Evolutionary conservation across 129 eudicot species (phyloP).

Genomic region (Escallonia rubra): DNA sequence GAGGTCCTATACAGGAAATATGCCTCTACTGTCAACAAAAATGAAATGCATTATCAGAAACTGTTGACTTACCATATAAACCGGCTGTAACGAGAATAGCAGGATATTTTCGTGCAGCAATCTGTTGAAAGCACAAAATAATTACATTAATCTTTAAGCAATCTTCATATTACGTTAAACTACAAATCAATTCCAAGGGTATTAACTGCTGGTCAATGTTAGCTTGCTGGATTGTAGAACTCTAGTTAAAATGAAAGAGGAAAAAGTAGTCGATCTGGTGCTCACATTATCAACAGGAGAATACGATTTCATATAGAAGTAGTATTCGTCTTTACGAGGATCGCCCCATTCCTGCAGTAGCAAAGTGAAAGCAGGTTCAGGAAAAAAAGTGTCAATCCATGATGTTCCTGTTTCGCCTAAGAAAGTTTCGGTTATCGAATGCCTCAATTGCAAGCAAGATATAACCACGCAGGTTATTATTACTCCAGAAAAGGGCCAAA

Average conservation of each 20-base stretch:
- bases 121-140: constrained; percentile 31
- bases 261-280: constrained; percentile 3
- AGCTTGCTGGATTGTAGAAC: not conserved
- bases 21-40: not conserved
- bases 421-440: too few species aligned
- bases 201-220: not conserved
- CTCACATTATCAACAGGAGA: constrained; percentile 97
- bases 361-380: not conserved
- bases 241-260: constrained; percentile 6
- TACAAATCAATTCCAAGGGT: not conserved
- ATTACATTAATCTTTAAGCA: not conserved
- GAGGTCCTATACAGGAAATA: not conserved
- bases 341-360: constrained; percentile 94
- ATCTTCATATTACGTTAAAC: not conserved
- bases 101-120: constrained; percentile 73
- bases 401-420: too few species aligned
- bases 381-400: too few species aligned
- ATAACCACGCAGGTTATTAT: too few species aligned
- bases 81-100: constrained; percentile 87
- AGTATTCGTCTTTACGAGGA: constrained; percentile 87
- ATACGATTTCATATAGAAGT: constrained; percentile 88
- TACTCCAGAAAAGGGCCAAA: too few species aligned
- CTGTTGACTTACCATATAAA: constrained; percentile 55
- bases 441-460: too few species aligned
- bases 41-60: not conserved